Percentiles rank a stretch among this genome's conserved stretches.
phyloP scores from a whole-genome alignment of 2,329 filamentous ascomycete species.

The Aspergillus melleus region DNA sequence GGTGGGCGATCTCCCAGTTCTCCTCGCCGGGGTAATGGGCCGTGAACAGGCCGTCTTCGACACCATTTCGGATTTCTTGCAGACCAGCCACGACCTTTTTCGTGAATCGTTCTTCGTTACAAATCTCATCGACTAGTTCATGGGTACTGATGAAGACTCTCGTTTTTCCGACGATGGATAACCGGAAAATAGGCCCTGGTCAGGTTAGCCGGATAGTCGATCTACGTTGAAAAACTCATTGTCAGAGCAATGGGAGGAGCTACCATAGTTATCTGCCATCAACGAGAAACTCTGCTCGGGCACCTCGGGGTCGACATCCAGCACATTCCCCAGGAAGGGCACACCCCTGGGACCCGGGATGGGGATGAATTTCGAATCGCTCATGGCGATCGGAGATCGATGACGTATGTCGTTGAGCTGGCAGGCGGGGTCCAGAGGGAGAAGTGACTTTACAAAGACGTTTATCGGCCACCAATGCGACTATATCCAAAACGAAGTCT shows the following conservation, averaged over 20 bases:
- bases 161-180: slow-evolving; percentile 50
- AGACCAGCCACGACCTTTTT: slow-evolving; percentile 58
- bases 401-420: background rate
- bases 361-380: slow-evolving; percentile 20
- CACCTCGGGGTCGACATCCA: slow-evolving; percentile 61
- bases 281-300: slow-evolving; percentile 56
- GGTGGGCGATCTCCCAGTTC: slow-evolving; percentile 66
- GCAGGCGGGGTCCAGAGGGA: background rate
- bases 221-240: slow-evolving; percentile 2
- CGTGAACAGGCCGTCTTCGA: slow-evolving; percentile 68
- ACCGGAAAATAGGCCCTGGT: slow-evolving; percentile 59
- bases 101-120: slow-evolving; percentile 65
- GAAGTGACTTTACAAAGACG: too few species aligned
- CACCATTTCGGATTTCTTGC: slow-evolving; percentile 58
- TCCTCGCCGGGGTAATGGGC: slow-evolving; percentile 45
- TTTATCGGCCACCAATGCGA: too few species aligned
- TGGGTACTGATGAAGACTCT: slow-evolving; percentile 53
- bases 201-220: slow-evolving; percentile 4
- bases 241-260: slow-evolving; percentile 13
- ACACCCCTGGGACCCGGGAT: slow-evolving; percentile 66
- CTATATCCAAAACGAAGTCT: too few species aligned
- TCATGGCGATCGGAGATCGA: slow-evolving; percentile 15
- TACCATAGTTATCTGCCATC: slow-evolving; percentile 67
- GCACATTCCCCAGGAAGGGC: slow-evolving; percentile 66
- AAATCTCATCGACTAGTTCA: slow-evolving; percentile 62